Evolutionary conservation across 768 basidiomycete species (phyloP).

Genomic region (Lyophyllum decastes): DNA sequence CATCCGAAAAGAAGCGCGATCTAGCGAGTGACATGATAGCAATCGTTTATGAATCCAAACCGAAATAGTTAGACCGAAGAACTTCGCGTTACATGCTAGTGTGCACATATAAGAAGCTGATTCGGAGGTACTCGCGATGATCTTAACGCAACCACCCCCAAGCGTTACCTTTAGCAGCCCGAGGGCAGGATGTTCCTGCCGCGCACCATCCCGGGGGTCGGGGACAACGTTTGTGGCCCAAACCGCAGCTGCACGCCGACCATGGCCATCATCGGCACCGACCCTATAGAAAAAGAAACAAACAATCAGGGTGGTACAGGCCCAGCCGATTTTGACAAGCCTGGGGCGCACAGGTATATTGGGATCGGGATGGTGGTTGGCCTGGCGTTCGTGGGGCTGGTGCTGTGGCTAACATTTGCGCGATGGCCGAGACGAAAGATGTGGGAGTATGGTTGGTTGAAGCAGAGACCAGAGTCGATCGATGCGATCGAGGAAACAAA

Average conservation of each 20-base stretch:
- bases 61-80: slow-evolving; percentile 23
- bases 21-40: slow-evolving; percentile 25
- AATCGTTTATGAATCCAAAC: slow-evolving; percentile 27
- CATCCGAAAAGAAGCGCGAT: slow-evolving; percentile 33
- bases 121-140: not conserved
- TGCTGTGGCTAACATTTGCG: slow-evolving; percentile 37
- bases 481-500: slow-evolving; percentile 4
- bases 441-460: slow-evolving; percentile 12
- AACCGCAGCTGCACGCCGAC: slow-evolving; percentile 20
- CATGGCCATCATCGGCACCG: slow-evolving; percentile 25
- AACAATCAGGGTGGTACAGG: slow-evolving; percentile 11
- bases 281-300: slow-evolving; percentile 24
- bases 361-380: slow-evolving; percentile 43
- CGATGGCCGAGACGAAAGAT: slow-evolving; percentile 33
- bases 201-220: slow-evolving; percentile 15
- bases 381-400: slow-evolving; percentile 32
- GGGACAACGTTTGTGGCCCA: slow-evolving; percentile 24
- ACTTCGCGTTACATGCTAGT: slow-evolving; percentile 12
- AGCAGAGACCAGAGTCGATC: slow-evolving; percentile 2
- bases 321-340: slow-evolving; percentile 24
- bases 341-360: slow-evolving; percentile 44
- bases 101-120: slow-evolving; percentile 6
- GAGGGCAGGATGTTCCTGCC: slow-evolving; percentile 32
- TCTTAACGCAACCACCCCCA: slow-evolving; percentile 8
- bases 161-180: slow-evolving; percentile 4